A percentile compares a stretch with the other conserved stretches of the same genome.
phyloP scores from a whole-genome alignment of 768 basidiomycete species.

The Leucocoprinus birnbaumii region DNA sequence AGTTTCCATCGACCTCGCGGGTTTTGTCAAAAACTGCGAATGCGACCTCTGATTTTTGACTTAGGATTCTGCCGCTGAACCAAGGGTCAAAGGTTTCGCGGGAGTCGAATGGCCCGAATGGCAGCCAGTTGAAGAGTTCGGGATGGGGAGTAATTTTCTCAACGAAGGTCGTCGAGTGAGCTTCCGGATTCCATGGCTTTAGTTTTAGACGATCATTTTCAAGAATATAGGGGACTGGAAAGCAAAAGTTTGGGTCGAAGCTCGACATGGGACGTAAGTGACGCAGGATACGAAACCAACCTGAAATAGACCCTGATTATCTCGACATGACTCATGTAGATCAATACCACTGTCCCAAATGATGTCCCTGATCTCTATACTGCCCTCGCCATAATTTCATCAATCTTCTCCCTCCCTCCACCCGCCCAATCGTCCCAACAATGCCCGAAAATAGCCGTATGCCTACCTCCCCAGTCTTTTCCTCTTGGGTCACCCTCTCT shows the following conservation, averaged over 20 bases:
- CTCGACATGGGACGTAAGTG: background rate
- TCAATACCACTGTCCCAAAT: background rate
- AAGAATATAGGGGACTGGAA: slow-evolving; percentile 37
- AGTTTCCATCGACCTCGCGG: slow-evolving; percentile 12
- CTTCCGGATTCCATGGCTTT: slow-evolving; percentile 29
- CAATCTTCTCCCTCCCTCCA: slow-evolving; percentile 29
- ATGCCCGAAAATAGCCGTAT: slow-evolving; percentile 40
- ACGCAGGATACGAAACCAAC: background rate
- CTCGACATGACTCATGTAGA: background rate
- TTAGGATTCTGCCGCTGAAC: slow-evolving; percentile 30
- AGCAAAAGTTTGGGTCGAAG: slow-evolving; percentile 46
- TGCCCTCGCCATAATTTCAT: slow-evolving; percentile 25
- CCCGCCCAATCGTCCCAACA: slow-evolving; percentile 59
- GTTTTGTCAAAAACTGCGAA: slow-evolving; percentile 57
- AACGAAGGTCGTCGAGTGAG: slow-evolving; percentile 43
- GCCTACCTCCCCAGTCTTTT: slow-evolving; percentile 28
- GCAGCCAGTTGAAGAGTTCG: slow-evolving; percentile 44
- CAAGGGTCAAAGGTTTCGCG: slow-evolving; percentile 33
- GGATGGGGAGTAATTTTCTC: slow-evolving; percentile 36
- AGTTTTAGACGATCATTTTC: slow-evolving; percentile 46
- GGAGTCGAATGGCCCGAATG: slow-evolving; percentile 46
- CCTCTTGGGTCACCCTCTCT: slow-evolving; percentile 31
- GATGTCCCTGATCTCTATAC: background rate
- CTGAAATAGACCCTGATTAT: background rate
- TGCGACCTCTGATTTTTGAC: slow-evolving; percentile 31